Evolutionary conservation across 2,329 filamentous ascomycete species (phyloP).

Genomic region (Neopestalotiopsis clavispora): DNA sequence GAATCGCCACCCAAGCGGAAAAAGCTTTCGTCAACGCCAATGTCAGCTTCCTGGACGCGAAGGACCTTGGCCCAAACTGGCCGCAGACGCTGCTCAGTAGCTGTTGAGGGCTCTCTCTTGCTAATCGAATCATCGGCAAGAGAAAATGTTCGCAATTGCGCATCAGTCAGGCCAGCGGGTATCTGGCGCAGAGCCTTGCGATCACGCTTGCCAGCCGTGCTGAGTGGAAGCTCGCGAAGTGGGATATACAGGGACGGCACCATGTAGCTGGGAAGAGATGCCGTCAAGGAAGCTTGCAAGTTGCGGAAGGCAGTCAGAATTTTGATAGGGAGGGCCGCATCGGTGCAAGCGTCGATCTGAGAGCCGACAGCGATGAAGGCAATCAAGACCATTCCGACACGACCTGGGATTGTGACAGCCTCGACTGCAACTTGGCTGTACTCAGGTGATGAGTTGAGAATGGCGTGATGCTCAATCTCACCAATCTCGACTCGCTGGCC

Average conservation of each 20-base stretch:
- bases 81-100: slow-evolving; percentile 15
- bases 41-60: background rate
- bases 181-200: slow-evolving; percentile 4
- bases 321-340: background rate
- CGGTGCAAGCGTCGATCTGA: slow-evolving; percentile 8
- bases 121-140: slow-evolving; percentile 8
- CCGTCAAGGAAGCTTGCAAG: slow-evolving; percentile 5
- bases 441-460: slow-evolving; percentile 2
- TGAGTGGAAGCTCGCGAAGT: slow-evolving; percentile 9
- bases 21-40: slow-evolving; percentile 15
- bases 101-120: slow-evolving; percentile 16
- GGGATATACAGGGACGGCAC: slow-evolving; percentile 13
- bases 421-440: slow-evolving; percentile 16
- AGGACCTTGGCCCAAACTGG: slow-evolving; percentile 15
- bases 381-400: slow-evolving; percentile 13
- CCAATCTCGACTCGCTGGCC: slow-evolving; percentile 18
- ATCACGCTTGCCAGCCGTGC: slow-evolving; percentile 14
- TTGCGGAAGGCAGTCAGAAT: background rate
- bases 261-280: slow-evolving; percentile 15
- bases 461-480: slow-evolving; percentile 18
- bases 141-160: slow-evolving; percentile 13
- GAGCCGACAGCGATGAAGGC: slow-evolving; percentile 17
- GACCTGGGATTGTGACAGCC: slow-evolving; percentile 8
- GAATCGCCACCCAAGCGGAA: slow-evolving; percentile 17
- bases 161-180: slow-evolving; percentile 3